Evolutionary conservation across 208 protist genomes (phyloP).

Genomic region (Vickermania spadyakhi): DNA sequence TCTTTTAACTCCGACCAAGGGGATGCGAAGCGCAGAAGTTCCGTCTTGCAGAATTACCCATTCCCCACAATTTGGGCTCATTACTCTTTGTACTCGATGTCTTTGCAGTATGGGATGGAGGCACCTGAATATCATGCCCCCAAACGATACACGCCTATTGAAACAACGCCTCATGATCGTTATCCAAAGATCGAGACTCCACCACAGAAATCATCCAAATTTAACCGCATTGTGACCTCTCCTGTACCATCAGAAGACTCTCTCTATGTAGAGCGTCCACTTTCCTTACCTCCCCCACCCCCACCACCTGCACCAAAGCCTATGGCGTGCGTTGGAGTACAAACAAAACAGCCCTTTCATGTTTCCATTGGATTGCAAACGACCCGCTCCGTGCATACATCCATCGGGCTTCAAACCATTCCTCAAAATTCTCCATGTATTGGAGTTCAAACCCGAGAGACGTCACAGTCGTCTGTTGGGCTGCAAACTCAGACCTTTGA

Average conservation of each 20-base stretch:
- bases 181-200: neutral
- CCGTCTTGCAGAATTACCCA: neutral
- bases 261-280: neutral
- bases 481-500: neutral
- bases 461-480: neutral
- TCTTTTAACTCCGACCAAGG: neutral
- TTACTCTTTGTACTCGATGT: neutral
- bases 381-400: neutral
- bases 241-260: neutral
- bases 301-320: neutral
- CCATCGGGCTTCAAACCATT: neutral
- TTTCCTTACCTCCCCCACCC: neutral
- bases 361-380: neutral
- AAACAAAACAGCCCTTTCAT: neutral
- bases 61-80: neutral
- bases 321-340: neutral
- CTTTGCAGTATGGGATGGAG: neutral
- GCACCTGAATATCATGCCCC: neutral
- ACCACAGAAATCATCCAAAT: neutral
- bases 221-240: neutral
- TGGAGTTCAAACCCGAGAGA: neutral
- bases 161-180: neutral
- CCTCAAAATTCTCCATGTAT: neutral
- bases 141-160: neutral
- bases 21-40: neutral